Evolutionary conservation across 495 filamentous ascomycete species (phyloP), one percentile per base, ranked within the genome.

Genomic region (Baudoinia panamericana): DNA sequence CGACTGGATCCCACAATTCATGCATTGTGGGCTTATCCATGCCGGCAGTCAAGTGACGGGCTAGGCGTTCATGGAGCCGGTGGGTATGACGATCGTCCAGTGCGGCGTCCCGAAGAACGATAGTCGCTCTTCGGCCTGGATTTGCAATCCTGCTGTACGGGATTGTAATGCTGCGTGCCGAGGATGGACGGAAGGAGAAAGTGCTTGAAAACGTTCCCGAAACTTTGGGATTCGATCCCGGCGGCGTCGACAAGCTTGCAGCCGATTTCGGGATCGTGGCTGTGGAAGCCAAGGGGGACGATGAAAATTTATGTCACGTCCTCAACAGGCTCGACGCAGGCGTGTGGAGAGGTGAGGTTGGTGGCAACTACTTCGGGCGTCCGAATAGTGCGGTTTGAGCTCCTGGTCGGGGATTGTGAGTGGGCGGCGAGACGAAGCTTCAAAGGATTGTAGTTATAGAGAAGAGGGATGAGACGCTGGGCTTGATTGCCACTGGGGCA

Each of bases 81-180:
- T 57, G 25, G 60, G 60, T 29, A 57, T 48, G 15, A 63, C 46
- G 45, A 63, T 54, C 4, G 59, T 62, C 15, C 46, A 64, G 30
- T 54, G 45, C 12, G 61, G 45, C 5, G 41, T 41, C 27, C 43
- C 49, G 22, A 56, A 45, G 16, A 56, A 43, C 8, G n/a, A n/a
- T 5, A 64, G 45, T 2, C 45, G 33, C 39, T 62, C 61, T 37
- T 63, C 61, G 23, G 62, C 39, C 30, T 53, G 48, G 26, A 41
- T 41, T 63, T 63, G 38, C 30, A 41, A 41, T 60, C 59, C 27
- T 62, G 61, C 19, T 62, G 50, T 33, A 61, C 36, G 25, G 60
- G 53, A 13, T 56, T 59, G n/a, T 53, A 44, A n/a, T 56, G 43
- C 43, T 55, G 56, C 3, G 60, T 53, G 11, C 51, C 19, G 2